These are phyloP conservation scores for Sporisorium exsertum DNA, from an alignment of 1,284 basidiomycete species.

Conservation along the genomic window DNA sequence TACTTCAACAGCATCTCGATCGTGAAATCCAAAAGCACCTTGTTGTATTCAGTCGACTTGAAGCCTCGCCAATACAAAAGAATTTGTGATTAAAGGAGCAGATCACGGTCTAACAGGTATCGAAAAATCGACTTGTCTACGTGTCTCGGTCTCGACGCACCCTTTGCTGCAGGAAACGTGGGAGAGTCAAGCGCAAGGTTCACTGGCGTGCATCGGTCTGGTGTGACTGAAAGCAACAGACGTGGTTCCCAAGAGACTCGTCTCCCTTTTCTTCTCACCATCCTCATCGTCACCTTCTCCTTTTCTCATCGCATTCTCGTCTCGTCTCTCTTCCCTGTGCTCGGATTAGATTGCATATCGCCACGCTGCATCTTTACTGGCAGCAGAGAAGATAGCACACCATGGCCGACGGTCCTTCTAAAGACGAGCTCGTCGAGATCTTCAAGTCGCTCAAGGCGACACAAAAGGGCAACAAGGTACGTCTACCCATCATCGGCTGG, in stretches of 20 bases:
- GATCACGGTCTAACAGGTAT: background rate
- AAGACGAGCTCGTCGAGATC: conserved; percentile 68
- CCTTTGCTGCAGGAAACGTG: conserved; percentile 8
- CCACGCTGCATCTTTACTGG: background rate
- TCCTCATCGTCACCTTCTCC: background rate
- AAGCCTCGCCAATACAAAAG: background rate
- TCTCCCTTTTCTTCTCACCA: conserved; percentile 10
- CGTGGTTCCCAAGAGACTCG: background rate
- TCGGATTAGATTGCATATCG: background rate
- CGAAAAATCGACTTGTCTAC: too few species aligned
- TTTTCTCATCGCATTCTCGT: background rate
- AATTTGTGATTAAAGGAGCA: background rate
- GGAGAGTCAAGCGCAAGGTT: background rate
- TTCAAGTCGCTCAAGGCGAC: conserved; percentile 65
- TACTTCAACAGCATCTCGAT: background rate
- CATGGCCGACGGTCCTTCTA: conserved; percentile 62
- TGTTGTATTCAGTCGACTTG: background rate
- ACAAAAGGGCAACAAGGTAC: conserved; percentile 65
- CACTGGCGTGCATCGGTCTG: background rate
- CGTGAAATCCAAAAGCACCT: background rate
- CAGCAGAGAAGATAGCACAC: conserved; percentile 5
- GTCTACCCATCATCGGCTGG: background rate
- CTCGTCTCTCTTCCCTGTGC: background rate
- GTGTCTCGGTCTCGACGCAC: too few species aligned
- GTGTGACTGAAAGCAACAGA: conserved; percentile 12